These are phyloP conservation scores for Candida multigemmis DNA, from an alignment of 805 yeast genomes.

Conservation along the genomic window DNA sequence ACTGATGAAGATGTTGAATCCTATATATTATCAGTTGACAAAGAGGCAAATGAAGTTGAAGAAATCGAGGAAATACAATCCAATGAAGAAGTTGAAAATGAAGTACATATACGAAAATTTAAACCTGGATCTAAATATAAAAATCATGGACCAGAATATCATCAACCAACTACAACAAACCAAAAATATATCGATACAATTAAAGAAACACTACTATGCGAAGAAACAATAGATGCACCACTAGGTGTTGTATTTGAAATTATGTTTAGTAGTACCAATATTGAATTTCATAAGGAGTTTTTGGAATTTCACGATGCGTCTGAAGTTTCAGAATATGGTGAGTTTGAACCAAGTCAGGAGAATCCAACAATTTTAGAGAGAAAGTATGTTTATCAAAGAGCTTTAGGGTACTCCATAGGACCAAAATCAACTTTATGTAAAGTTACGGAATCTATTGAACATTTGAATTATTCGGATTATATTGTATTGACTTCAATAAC, in stretches of 20 bases:
- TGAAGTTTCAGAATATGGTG: slow-evolving; percentile 29
- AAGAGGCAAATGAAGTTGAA: slow-evolving; percentile 20
- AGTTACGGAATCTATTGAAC: slow-evolving; percentile 47
- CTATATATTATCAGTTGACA: slow-evolving; percentile 31
- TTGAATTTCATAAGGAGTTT: slow-evolving; percentile 24
- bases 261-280: slow-evolving; percentile 55
- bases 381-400: slow-evolving; percentile 60
- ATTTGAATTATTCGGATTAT: slow-evolving; percentile 42
- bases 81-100: slow-evolving; percentile 1
- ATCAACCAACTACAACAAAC: slow-evolving; percentile 45
- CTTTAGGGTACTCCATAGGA: slow-evolving; percentile 74
- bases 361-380: slow-evolving; percentile 37
- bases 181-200: slow-evolving; percentile 11
- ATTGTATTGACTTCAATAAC: slow-evolving; percentile 57
- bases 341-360: slow-evolving; percentile 22
- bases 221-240: slow-evolving; percentile 55
- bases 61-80: slow-evolving; percentile 4
- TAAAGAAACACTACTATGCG: slow-evolving; percentile 39
- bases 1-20: slow-evolving; percentile 15
- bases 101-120: slow-evolving; percentile 17
- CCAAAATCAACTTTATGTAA: slow-evolving; percentile 86
- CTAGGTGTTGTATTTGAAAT: slow-evolving; percentile 66
- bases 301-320: slow-evolving; percentile 39
- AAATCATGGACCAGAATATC: slow-evolving; percentile 59
- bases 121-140: slow-evolving; percentile 28